These are phyloP conservation scores for Pneumocystis jirovecii DNA, from an alignment of 1,139 yeast genomes.

Conservation along the genomic window DNA sequence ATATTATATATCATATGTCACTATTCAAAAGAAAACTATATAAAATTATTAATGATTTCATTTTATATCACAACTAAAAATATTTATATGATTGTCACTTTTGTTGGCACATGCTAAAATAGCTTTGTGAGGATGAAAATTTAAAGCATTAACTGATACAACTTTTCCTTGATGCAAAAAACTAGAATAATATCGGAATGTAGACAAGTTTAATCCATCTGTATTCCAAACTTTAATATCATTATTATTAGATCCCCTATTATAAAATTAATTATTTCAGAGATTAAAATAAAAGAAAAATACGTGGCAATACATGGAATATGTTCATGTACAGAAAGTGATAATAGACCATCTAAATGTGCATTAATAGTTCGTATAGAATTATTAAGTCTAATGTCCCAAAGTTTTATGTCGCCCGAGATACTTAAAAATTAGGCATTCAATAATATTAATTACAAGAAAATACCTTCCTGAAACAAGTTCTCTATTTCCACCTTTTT, in stretches of 20 bases:
- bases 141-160: conserved; percentile 46
- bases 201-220: conserved; percentile 54
- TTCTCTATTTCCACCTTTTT: conserved; percentile 90
- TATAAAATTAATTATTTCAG: conserved; percentile 19
- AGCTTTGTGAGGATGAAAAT: conserved; percentile 92
- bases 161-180: conserved; percentile 21
- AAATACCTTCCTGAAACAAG: conserved; percentile 44
- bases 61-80: background rate
- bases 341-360: conserved; percentile 50
- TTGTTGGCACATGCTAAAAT: conserved; percentile 45
- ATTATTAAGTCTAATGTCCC: conserved; percentile 71
- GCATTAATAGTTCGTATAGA: conserved; percentile 56
- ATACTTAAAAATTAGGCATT: conserved; percentile 27
- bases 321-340: conserved; percentile 81
- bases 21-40: background rate
- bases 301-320: conserved; percentile 44
- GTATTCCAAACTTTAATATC: conserved; percentile 77
- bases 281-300: background rate
- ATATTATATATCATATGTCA: background rate
- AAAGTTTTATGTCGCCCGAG: conserved; percentile 68
- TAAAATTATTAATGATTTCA: background rate
- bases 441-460: conserved; percentile 18
- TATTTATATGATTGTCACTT: background rate
- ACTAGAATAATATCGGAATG: conserved; percentile 37
- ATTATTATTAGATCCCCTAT: conserved; percentile 56